phyloP scores from a whole-genome alignment of 139 green algal species.

The Ostreobium quekettii region DNA sequence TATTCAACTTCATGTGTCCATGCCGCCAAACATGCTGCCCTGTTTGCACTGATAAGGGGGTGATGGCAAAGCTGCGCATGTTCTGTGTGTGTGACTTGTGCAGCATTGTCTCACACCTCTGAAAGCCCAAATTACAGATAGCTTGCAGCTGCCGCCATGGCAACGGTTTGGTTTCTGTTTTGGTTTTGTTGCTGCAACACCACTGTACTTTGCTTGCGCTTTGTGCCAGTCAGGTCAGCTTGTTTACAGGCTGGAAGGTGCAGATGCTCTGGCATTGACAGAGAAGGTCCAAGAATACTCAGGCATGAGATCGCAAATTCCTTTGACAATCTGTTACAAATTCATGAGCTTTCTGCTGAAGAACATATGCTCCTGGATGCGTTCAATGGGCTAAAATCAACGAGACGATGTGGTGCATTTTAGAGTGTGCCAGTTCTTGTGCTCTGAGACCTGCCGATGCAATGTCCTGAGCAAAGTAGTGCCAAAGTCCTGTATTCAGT shows the following conservation, averaged over 20 bases:
- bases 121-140: neutral
- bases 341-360: neutral
- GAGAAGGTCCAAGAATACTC: slow-evolving; percentile 30
- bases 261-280: slow-evolving; percentile 53
- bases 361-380: no score
- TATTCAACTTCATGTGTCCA: no score
- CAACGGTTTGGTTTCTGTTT: neutral
- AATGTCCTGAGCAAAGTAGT: slow-evolving; percentile 80
- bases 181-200: neutral
- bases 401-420: no score
- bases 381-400: no score
- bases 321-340: neutral
- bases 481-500: no score
- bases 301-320: neutral
- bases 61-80: no score
- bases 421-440: no score
- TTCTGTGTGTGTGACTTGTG: neutral
- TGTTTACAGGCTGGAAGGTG: slow-evolving; percentile 68
- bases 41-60: no score
- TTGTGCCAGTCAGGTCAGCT: slow-evolving; percentile 35
- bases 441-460: neutral
- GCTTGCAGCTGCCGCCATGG: neutral
- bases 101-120: neutral
- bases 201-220: neutral
- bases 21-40: no score